phyloP scores from a whole-genome alignment of 2,329 filamentous ascomycete genomes.

The Periconia sp. region DNA sequence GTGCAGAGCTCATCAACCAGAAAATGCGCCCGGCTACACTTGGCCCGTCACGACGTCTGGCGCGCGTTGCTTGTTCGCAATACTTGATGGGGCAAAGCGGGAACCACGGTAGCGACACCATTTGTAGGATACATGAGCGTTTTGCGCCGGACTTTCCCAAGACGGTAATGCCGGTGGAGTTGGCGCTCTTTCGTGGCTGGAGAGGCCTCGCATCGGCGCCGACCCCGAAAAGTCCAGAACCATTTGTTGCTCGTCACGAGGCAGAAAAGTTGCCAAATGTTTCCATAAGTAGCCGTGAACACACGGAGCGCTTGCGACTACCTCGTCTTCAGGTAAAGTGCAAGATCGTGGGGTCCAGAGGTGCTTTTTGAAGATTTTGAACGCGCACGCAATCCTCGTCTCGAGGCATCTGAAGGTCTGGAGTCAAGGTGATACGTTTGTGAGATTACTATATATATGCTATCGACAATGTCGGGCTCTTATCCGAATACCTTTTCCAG shows the following conservation, averaged over 20 bases:
- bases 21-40: slow-evolving; percentile 2
- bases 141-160: slow-evolving; percentile 29
- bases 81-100: slow-evolving; percentile 25
- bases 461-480: slow-evolving; percentile 15
- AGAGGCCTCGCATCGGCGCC: slow-evolving; percentile 21
- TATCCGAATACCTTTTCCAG: slow-evolving; percentile 5
- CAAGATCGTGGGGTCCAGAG: too few species aligned
- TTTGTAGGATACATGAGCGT: too few species aligned
- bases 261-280: neutral
- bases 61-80: slow-evolving; percentile 10
- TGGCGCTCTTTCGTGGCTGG: slow-evolving; percentile 1
- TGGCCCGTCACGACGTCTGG: slow-evolving; percentile 9
- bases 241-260: slow-evolving; percentile 15
- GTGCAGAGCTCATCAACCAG: slow-evolving; percentile 14
- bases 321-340: neutral
- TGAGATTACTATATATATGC: slow-evolving; percentile 19
- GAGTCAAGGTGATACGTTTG: slow-evolving; percentile 2
- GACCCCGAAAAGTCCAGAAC: slow-evolving; percentile 10
- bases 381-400: too few species aligned
- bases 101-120: slow-evolving; percentile 6
- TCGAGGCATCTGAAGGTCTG: neutral
- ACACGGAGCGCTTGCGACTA: neutral
- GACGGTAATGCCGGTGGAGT: slow-evolving; percentile 22
- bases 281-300: neutral
- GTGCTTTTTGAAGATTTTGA: too few species aligned